Conservation (phyloP, 805 yeast genomes). For the Myxozyma neglecta region DNA sequence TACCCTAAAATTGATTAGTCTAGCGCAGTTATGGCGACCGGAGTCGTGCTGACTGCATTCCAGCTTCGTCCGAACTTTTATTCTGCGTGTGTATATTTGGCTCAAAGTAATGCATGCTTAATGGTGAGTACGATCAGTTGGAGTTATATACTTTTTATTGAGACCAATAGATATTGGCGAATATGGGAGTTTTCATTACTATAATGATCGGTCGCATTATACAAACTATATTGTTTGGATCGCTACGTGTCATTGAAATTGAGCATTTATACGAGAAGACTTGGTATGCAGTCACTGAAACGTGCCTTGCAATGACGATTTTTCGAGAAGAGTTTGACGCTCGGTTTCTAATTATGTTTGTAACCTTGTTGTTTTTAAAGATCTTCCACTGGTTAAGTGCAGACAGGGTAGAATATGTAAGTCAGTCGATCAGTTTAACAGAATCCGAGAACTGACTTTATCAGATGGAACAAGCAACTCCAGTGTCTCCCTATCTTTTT, state of each 20-base stretch:
- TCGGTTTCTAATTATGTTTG: constrained; percentile 46
- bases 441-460: background rate
- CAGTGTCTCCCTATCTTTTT: constrained; percentile 39
- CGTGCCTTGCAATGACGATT: constrained; percentile 56
- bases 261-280: constrained; percentile 71
- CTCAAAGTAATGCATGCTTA: constrained; percentile 54
- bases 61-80: constrained; percentile 50
- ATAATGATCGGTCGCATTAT: constrained; percentile 49
- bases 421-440: constrained; percentile 39
- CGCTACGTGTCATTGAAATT: constrained; percentile 67
- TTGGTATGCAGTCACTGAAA: constrained; percentile 62
- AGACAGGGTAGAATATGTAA: constrained; percentile 49
- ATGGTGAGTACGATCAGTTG: constrained; percentile 37
- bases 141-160: background rate
- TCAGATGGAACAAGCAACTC: constrained; percentile 43
- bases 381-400: constrained; percentile 74
- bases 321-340: constrained; percentile 52
- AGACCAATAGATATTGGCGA: constrained; percentile 27
- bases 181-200: constrained; percentile 34
- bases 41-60: constrained; percentile 44
- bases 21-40: constrained; percentile 43
- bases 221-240: constrained; percentile 66
- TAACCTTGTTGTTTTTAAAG: constrained; percentile 53
- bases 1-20: constrained; percentile 27
- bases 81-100: constrained; percentile 51